phyloP scores from a whole-genome alignment of 345 rosid genomes.

The Gossypium ekmanianum region DNA sequence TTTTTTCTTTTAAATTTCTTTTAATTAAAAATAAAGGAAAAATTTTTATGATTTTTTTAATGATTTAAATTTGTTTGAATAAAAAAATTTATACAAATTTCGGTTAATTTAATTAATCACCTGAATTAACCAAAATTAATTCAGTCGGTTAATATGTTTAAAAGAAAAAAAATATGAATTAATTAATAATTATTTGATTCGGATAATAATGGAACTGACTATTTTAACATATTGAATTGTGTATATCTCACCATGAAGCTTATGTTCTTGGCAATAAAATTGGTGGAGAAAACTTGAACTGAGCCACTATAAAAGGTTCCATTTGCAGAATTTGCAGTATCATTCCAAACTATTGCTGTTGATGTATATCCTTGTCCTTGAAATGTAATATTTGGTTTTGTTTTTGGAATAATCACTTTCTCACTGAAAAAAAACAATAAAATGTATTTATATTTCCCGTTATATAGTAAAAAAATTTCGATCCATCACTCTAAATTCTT shows the following conservation, averaged over 20 bases:
- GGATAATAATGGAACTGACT: too few species aligned
- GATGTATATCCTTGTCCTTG: conserved; percentile 84
- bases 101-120: too few species aligned
- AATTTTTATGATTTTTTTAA: too few species aligned
- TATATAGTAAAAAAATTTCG: not conserved
- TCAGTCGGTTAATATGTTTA: too few species aligned
- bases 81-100: too few species aligned
- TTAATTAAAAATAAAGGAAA: too few species aligned
- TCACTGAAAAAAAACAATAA: conserved; percentile 40
- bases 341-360: conserved; percentile 87
- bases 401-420: conserved; percentile 57
- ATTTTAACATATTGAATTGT: not conserved
- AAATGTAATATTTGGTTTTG: conserved; percentile 73
- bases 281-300: conserved; percentile 72
- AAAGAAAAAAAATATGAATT: too few species aligned
- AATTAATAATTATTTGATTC: too few species aligned
- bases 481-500: too few species aligned
- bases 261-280: conserved; percentile 73
- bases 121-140: too few species aligned
- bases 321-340: conserved; percentile 65
- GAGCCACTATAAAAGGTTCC: conserved; percentile 81
- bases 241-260: conserved; percentile 73
- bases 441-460: not conserved
- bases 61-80: too few species aligned
- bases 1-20: too few species aligned